Evolutionary conservation across 345 rosid species (phyloP).

Genomic region (Lepidium sativum): DNA sequence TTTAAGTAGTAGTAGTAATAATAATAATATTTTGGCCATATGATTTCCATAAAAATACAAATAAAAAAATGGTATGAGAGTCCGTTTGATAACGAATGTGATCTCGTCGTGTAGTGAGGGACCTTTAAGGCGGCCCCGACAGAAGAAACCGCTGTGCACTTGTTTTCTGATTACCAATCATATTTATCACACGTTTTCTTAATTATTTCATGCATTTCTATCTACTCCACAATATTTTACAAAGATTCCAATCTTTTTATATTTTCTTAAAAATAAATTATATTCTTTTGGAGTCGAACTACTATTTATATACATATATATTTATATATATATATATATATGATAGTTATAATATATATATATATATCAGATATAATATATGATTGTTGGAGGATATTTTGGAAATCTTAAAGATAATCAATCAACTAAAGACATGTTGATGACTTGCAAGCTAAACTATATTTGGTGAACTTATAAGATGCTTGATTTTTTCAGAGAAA

Average conservation of each 20-base stretch:
- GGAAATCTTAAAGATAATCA: neutral
- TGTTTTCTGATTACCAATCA: neutral
- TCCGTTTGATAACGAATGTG: neutral
- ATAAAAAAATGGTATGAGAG: neutral
- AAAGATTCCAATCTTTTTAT: neutral
- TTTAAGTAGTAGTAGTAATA: too few relatives aligned
- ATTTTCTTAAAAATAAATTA: neutral
- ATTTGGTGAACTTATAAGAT: too few relatives aligned
- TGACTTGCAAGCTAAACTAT: too few relatives aligned
- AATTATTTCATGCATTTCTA: conserved; percentile 8
- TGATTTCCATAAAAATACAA: neutral
- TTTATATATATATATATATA: neutral
- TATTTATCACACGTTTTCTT: conserved; percentile 18
- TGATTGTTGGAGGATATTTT: neutral
- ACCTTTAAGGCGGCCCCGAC: conserved; percentile 2
- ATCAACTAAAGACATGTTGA: too few relatives aligned
- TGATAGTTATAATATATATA: neutral
- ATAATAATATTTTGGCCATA: neutral
- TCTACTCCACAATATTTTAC: neutral
- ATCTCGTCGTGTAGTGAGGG: neutral
- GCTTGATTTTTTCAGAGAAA: too few relatives aligned
- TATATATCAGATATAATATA: neutral
- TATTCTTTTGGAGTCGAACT: neutral
- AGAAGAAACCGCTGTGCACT: neutral
- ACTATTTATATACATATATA: neutral